Evolutionary conservation across 2,329 filamentous ascomycete genomes (phyloP).

Genomic region (Trichoderma sp.): DNA sequence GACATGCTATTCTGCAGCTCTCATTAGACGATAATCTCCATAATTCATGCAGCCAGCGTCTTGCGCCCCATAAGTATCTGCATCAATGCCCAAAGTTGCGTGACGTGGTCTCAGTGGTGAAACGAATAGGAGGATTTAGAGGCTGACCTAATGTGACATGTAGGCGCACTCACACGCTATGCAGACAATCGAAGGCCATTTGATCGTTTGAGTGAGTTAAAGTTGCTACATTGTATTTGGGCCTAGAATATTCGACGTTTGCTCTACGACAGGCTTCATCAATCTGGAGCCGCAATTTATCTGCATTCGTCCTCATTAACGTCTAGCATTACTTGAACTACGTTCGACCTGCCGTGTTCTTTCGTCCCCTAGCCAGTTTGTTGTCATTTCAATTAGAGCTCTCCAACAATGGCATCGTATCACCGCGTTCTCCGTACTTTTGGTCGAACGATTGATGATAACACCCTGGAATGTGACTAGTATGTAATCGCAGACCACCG

Average conservation of each 20-base stretch:
- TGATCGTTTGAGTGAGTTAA: neutral
- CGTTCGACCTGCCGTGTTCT: neutral
- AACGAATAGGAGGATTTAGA: neutral
- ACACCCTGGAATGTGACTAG: constrained; percentile 22
- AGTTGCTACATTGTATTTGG: neutral
- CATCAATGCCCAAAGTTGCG: constrained; percentile 10
- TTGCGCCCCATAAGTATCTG: constrained; percentile 2
- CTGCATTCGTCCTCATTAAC: neutral
- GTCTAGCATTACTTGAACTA: neutral
- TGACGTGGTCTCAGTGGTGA: constrained; percentile 4
- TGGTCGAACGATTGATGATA: constrained; percentile 9
- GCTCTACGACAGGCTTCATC: neutral
- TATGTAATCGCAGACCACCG: neutral
- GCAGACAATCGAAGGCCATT: neutral
- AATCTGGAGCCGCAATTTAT: neutral
- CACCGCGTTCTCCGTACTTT: constrained; percentile 22
- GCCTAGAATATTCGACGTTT: neutral
- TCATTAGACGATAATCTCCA: neutral
- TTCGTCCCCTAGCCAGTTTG: neutral
- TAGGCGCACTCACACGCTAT: neutral
- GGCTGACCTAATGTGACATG: neutral
- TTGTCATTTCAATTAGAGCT: neutral
- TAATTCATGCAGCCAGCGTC: neutral
- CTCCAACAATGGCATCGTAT: constrained; percentile 17
- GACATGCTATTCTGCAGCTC: neutral